Base-by-base conservation (phyloP, 768 basidiomycete genomes). In the Tylopilus intermedius region DNA sequence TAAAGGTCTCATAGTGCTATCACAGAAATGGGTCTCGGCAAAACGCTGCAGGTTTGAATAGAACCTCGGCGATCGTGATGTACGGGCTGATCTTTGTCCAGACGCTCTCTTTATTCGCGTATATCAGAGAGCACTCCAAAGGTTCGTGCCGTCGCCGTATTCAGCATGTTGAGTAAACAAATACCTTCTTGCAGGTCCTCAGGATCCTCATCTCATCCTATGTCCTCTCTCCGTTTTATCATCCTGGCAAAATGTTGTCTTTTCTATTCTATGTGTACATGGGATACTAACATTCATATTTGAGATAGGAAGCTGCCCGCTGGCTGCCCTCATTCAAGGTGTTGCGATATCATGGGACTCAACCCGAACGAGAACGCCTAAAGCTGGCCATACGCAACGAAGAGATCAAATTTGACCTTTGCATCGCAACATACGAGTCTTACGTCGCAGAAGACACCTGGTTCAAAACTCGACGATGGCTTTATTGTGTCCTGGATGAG, bases 171-270 rank as follows among this genome's bases (percentile, higher is more conserved):
- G 40, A 1, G n/a, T 39, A 15, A 18, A 43, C 22, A 18, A 45
- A 43, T 22, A 11, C 46, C 0, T 44, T 46, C 8, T 41, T 18
- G 33, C 48, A 77, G 77, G 70, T 8, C 57, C 52, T n/a, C 67
- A 65, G 22, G 81, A 81, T 32, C 84, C 86, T 9, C 85, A 87
- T 67, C 76, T 89, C 26, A 78, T 89, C 43, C 77, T 88, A 49
- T 88, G 86, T 61, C 87, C 87, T 0, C 74, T 89, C 3, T 86
- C 84, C 8, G 83, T 84, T 33, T 67, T 84, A 21, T 76, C 79
- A 0, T 76, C 81, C 6, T 84, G 82, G 82, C 70, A 79, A 62
- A 64, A 72, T 45, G 81, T 79, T 57, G 51, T 70, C 58, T n/a
- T 8, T 3, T 45, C 30, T 27, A 41, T 8, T 15, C 14, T 21